A percentile compares a stretch with the other conserved stretches of the same genome.
These are phyloP conservation scores for Cruciata laevipes DNA, from an alignment of 257 asterid genomes.

Conservation along the genomic window DNA sequence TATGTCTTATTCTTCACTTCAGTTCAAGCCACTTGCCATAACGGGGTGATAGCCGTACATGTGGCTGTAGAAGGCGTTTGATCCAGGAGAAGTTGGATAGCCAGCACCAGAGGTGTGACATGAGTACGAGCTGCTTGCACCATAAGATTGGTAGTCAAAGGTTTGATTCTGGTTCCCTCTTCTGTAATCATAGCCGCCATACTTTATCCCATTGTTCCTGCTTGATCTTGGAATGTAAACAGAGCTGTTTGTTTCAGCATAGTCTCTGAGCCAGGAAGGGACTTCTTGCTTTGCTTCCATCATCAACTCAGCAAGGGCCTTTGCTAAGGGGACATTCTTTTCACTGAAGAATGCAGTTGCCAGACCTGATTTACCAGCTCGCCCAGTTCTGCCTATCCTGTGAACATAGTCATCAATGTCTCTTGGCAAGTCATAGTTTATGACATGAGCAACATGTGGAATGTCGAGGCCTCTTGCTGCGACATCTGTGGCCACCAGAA, in stretches of 20 bases:
- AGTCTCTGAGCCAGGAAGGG: constrained; percentile 46
- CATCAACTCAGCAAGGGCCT: constrained; percentile 50
- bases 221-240: constrained; percentile 21
- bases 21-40: constrained; percentile 41
- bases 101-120: constrained; percentile 9
- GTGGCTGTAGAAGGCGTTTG: constrained; percentile 15
- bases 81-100: constrained; percentile 3
- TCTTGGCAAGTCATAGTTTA: constrained; percentile 69
- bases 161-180: constrained; percentile 7
- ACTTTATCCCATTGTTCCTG: constrained; percentile 19
- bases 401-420: constrained; percentile 58
- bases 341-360: constrained; percentile 79
- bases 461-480: constrained; percentile 75
- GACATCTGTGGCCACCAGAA: constrained; percentile 72
- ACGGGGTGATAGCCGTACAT: constrained; percentile 17
- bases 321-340: constrained; percentile 45
- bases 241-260: constrained; percentile 25
- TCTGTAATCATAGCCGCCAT: constrained; percentile 29
- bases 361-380: constrained; percentile 75
- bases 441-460: constrained; percentile 66
- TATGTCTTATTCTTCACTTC: background rate
- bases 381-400: constrained; percentile 81
- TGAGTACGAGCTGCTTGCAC: constrained; percentile 9
- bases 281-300: constrained; percentile 54
- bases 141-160: constrained; percentile 14